Percentiles rank a stretch among this genome's conserved stretches.
Evolutionary conservation across 768 basidiomycete species (phyloP).

Genomic region (Leccinum subgranulosum): DNA sequence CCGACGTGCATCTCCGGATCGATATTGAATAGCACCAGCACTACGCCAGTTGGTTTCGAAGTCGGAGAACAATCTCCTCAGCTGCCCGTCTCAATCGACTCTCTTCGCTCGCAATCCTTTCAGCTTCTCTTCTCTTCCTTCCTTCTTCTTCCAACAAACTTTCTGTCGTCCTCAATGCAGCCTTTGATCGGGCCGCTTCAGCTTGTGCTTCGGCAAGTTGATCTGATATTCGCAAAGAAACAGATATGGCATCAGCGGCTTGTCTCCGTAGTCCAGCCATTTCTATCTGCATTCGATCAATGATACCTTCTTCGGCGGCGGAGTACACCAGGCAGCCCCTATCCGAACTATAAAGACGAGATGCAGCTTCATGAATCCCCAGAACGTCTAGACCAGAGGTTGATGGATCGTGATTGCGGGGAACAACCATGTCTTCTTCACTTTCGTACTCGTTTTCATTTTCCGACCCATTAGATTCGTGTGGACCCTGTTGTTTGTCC

Average conservation of each 20-base stretch:
- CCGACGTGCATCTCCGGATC: background rate
- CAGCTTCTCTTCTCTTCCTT: slow-evolving; percentile 55
- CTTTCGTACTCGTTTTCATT: slow-evolving; percentile 59
- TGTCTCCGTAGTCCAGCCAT: slow-evolving; percentile 61
- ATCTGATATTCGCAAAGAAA: slow-evolving; percentile 63
- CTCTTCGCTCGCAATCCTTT: slow-evolving; percentile 50
- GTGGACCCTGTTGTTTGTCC: slow-evolving; percentile 36
- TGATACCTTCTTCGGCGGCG: slow-evolving; percentile 37
- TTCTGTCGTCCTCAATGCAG: slow-evolving; percentile 54
- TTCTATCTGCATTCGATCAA: slow-evolving; percentile 67
- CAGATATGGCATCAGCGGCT: slow-evolving; percentile 63
- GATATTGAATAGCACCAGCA: background rate
- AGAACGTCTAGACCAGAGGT: slow-evolving; percentile 37
- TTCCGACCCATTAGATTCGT: slow-evolving; percentile 44
- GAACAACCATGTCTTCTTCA: slow-evolving; percentile 58
- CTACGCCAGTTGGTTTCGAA: slow-evolving; percentile 28
- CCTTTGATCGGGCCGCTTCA: slow-evolving; percentile 54
- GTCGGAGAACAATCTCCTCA: slow-evolving; percentile 46
- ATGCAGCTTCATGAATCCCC: slow-evolving; percentile 31
- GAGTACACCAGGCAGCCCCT: slow-evolving; percentile 25
- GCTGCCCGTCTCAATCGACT: slow-evolving; percentile 42
- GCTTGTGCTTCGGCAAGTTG: slow-evolving; percentile 65
- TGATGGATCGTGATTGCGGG: slow-evolving; percentile 43
- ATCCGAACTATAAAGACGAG: slow-evolving; percentile 43
- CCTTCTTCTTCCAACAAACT: slow-evolving; percentile 59